Base-by-base conservation (phyloP, 2,329 filamentous ascomycete genomes). In the Talaromyces sp. region DNA sequence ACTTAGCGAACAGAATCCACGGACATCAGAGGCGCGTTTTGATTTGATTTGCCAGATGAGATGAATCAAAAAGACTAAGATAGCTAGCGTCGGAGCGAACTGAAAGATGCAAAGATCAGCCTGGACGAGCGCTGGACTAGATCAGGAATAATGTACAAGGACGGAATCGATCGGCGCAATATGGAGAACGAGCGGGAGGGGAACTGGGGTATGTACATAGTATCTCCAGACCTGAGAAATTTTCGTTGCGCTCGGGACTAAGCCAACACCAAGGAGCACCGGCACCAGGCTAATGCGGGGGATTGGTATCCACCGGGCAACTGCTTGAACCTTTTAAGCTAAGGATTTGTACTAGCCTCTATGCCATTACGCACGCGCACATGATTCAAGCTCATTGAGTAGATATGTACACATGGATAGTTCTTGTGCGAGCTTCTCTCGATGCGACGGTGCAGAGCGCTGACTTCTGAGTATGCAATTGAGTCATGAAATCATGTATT, bases 81-180 rank as follows among this genome's bases (percentile, higher is more conserved):
- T 31, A 24, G 22, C 56, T 63, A 63, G 61, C 37, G 61, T 57
- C 61, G 61, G 61, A 56, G 52, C 10, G 41, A 24, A 37, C 50
- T 63, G 27, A 41, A 47, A 57, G 41, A 39, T 39, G 61, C 52
- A 63, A 57, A 22, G 61, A 63, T 63, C 50, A 47, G 16, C 61
- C 52, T 41, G 22, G 37, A 45, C 43, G 33, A 61, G 33, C 31
- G n/a, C 31, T 3, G 37, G 57, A 33, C 45, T 50, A 22, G 27
- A 9, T n/a, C 47, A 39, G 16, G 39, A 56, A 22, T 11, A 24
- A 24, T 56, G 50, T 24, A 45, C 61, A 7, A 57, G 50, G 24
- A 35, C 31, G 50, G 61, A 39, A 63, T 57, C 22, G 61, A 63
- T 63, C 61, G 39, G 41, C 61, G 41, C 35, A 56, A 22, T 35